Conservation (phyloP, 345 rosid species). For the Rhodamnia argentea region DNA sequence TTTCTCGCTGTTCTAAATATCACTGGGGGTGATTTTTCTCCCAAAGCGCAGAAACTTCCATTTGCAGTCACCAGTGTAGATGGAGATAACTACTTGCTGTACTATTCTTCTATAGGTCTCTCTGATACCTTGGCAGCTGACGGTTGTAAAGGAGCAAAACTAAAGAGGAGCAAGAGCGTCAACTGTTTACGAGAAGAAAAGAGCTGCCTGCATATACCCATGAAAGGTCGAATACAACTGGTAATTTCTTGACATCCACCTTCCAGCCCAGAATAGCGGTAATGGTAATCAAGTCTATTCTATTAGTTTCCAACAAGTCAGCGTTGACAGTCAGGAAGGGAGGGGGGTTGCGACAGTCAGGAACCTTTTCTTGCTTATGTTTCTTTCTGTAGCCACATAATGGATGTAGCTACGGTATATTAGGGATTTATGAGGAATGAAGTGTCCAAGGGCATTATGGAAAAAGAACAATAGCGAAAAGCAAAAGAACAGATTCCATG, state of each 20-base stretch:
- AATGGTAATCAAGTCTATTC: not conserved
- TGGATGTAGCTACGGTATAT: not conserved
- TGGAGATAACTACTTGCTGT: conserved; percentile 68
- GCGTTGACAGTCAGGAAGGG: too few relatives aligned
- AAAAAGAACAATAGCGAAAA: not conserved
- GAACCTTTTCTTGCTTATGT: not conserved
- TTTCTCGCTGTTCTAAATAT: conserved; percentile 92
- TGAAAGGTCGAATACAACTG: conserved; percentile 93
- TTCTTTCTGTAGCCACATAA: not conserved
- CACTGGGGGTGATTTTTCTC: conserved; percentile 82
- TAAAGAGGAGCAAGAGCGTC: conserved; percentile 29
- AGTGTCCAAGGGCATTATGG: not conserved
- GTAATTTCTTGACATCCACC: conserved; percentile 23
- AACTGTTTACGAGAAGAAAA: conserved; percentile 50
- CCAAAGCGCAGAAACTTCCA: conserved; percentile 84
- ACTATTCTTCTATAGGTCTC: conserved; percentile 78
- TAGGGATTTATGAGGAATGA: not conserved
- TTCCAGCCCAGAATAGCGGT: not conserved
- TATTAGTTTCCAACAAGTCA: too few relatives aligned
- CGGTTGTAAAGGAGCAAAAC: conserved; percentile 39
- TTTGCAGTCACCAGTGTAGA: conserved; percentile 83
- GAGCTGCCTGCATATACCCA: conserved; percentile 64
- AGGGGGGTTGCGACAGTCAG: not conserved
- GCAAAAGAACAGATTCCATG: not conserved
- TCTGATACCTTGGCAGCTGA: conserved; percentile 38